Evolutionary conservation across 2,329 filamentous ascomycete genomes (phyloP), one percentile per base, ranked within the genome.

Genomic region (Rutstroemia sp.): DNA sequence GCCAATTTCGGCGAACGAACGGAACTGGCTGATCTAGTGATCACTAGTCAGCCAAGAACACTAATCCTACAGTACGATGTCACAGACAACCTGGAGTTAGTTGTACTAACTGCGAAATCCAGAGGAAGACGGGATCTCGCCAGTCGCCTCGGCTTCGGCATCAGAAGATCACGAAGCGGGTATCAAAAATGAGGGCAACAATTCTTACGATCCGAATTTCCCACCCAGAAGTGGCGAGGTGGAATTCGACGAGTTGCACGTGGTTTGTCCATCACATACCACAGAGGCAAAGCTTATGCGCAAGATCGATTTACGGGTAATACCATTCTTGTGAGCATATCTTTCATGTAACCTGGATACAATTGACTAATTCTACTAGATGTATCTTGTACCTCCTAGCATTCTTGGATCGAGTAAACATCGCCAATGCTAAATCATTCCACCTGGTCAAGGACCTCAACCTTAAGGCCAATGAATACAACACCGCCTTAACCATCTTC

Each of bases 401-500:
- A 39, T 88, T 89, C 66, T 72, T 89, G 50, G 78, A 86, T 69
- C 78, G 88, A 49, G 87, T 91, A 68, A 92, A 92, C 68, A 89
- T 92, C 65, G 85, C 84, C 70, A 92, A 92, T 71, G 88, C 88
- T 27, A 81, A 79, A 45, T 77, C 87, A 47, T 89, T 89, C 60
- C 77, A 79, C 42, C 74, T 92, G 14, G 75, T 76, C 25, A 66
- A 76, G 10, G 88, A 92, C 61, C 75, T 92, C 5, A 59, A 75
- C 3, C 78, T 92, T 27, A 73, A 77, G 23, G 74, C 74, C 45
- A 72, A 73, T 5, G 74, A 88, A 66, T 92, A 88, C 72, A 92
- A 90, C 70, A 88, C 84, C 14, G 85, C 85, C 1, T 75, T 92
- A 59, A 87, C 86, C 56, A 89, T 92, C 66, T 92, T 92, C 74